phyloP scores from a whole-genome alignment of 1,139 yeast genomes.

The Debaryomyces psychrophilus region DNA sequence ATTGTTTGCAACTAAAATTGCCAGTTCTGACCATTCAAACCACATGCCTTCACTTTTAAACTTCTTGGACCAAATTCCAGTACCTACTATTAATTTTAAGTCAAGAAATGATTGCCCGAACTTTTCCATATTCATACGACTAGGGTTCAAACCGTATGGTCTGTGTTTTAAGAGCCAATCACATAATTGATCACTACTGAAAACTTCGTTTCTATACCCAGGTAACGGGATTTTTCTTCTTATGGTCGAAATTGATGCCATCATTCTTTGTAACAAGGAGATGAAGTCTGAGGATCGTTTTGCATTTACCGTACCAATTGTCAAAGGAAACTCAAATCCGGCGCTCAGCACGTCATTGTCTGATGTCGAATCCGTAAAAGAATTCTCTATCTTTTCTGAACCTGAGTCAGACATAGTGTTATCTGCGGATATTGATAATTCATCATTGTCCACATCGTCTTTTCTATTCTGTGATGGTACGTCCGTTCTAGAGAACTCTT shows the following conservation, averaged over 20 bases:
- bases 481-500: constrained; percentile 30
- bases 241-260: constrained; percentile 29
- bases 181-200: constrained; percentile 45
- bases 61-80: constrained; percentile 37
- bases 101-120: constrained; percentile 49
- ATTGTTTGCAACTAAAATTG: constrained; percentile 26
- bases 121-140: constrained; percentile 42
- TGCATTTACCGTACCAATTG: constrained; percentile 32
- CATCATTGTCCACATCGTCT: constrained; percentile 16
- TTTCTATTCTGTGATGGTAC: constrained; percentile 7
- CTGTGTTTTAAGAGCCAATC: constrained; percentile 31
- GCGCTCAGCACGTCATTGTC: neutral
- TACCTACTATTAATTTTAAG: constrained; percentile 35
- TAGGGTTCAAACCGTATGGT: constrained; percentile 41
- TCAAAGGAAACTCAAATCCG: constrained; percentile 36
- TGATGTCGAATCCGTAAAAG: constrained; percentile 2
- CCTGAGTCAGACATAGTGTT: constrained; percentile 1
- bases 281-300: constrained; percentile 25
- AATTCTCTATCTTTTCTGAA: neutral
- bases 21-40: constrained; percentile 52
- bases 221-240: constrained; percentile 45
- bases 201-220: constrained; percentile 44
- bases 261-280: constrained; percentile 24
- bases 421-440: constrained; percentile 6
- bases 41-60: constrained; percentile 50